Base-by-base conservation (phyloP, 1,284 basidiomycete genomes). In the Ustilago curta region DNA sequence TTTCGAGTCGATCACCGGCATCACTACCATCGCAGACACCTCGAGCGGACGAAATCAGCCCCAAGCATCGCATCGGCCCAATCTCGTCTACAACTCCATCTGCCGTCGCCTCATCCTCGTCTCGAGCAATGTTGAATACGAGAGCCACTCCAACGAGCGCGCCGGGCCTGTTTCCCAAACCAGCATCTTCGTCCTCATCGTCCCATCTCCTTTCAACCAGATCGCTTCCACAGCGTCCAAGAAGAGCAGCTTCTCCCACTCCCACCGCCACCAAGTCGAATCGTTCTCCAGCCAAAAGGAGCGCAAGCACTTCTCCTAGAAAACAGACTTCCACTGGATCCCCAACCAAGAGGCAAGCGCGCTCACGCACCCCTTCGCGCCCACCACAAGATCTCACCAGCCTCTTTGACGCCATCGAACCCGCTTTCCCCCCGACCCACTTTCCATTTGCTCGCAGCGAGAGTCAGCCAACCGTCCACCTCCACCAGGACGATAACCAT, bases 371-470 rank as follows among this genome's bases (percentile, higher is more conserved):
- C 4, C 71, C 71, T 0, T 66, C 71, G 12, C 54, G 66, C 6
- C 71, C 71, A 23, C 66, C 71, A 11, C 62, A 74, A 44, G 71
- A 74, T 19, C 66, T 74, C 39, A 39, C 57, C 29, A 62, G 62
- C 40, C 62, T 74, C 19, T 74, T 74, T 45, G 71, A 74, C 40
- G 58, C 60, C 44, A 74, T 74, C 54, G 54, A 64, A 35, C 54
- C 65, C 11, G 60, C 61, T 8, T 21, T 68, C 35, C 58, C 58
- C 25, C 61, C 45, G 9, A 16, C 62, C 27, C 66, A 62, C 35
- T 48, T 51, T 40, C 62, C 71, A 6, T 74, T 74, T 29, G 51
- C 47, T 7, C 50, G 71, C n/a, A 74, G 71, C 51, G 71, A 69
- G 43, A 74, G 71, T 37, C 59, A 61, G 31, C 71, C 71, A 2